These are phyloP conservation scores for Fusarium staphyleae DNA, from an alignment of 2,329 filamentous ascomycete species.

Conservation along the genomic window DNA sequence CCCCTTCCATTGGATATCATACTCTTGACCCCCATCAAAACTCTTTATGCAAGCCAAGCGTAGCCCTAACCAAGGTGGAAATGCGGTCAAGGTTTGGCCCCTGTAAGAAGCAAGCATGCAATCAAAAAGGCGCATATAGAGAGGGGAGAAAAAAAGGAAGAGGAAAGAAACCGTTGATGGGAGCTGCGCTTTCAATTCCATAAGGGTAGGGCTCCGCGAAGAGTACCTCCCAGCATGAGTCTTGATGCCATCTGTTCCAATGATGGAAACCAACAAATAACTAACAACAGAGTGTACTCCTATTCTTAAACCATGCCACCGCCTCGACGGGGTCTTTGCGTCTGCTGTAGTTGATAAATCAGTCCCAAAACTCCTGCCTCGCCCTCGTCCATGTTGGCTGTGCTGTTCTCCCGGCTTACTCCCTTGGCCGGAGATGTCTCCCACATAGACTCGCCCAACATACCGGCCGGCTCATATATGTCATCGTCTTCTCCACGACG, in stretches of 20 bases:
- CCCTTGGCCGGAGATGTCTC: slow-evolving; percentile 62
- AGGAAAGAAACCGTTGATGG: too few species aligned
- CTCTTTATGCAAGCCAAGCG: neutral
- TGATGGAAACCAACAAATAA: neutral
- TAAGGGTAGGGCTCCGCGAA: neutral
- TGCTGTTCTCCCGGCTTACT: slow-evolving; percentile 61
- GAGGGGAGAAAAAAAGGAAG: slow-evolving; percentile 1
- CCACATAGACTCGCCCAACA: slow-evolving; percentile 66
- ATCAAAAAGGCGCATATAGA: slow-evolving; percentile 7
- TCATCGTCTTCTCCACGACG: slow-evolving; percentile 59
- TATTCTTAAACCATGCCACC: slow-evolving; percentile 47
- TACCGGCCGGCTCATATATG: slow-evolving; percentile 59
- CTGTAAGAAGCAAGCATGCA: slow-evolving; percentile 2
- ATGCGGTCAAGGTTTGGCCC: neutral
- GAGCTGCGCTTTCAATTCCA: neutral
- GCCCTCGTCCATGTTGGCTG: slow-evolving; percentile 52
- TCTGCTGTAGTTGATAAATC: slow-evolving; percentile 66
- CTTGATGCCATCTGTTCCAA: slow-evolving; percentile 12
- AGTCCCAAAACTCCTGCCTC: slow-evolving; percentile 64
- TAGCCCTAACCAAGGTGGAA: slow-evolving; percentile 1
- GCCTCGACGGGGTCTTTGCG: slow-evolving; percentile 58
- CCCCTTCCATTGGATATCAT: slow-evolving; percentile 6
- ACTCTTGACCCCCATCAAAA: neutral
- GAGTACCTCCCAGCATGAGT: slow-evolving; percentile 9
- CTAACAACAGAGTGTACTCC: neutral